phyloP scores from a whole-genome alignment of 192 early-diverging fungal genomes.

The Podila verticillata region DNA sequence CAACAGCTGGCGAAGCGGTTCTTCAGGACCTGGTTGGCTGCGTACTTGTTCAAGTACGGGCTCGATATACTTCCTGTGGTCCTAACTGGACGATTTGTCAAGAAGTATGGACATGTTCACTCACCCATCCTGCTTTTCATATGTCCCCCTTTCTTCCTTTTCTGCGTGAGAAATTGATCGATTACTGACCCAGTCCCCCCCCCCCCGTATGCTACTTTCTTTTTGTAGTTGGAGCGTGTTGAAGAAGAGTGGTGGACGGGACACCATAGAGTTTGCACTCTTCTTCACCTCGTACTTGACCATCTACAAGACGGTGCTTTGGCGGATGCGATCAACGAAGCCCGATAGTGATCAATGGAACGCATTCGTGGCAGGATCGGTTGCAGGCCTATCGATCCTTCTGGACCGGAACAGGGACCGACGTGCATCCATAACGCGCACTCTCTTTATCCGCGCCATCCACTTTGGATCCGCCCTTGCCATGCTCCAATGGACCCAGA shows the following conservation, averaged over 20 bases:
- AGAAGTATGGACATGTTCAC: too few relatives aligned
- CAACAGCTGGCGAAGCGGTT: conserved; percentile 70
- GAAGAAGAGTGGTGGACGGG: conserved; percentile 61
- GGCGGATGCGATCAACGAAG: conserved; percentile 62
- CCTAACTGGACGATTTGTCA: conserved; percentile 63
- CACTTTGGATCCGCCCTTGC: conserved; percentile 70
- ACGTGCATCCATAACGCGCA: conserved; percentile 68
- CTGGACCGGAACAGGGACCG: conserved; percentile 68
- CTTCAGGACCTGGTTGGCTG: conserved; percentile 67
- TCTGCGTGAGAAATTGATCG: background rate
- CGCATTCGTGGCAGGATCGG: conserved; percentile 69
- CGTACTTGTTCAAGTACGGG: conserved; percentile 67
- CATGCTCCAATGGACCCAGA: conserved; percentile 64
- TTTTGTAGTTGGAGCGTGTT: conserved; percentile 47
- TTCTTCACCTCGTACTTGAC: conserved; percentile 72
- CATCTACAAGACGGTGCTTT: conserved; percentile 71
- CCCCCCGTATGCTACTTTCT: background rate
- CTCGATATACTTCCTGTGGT: conserved; percentile 62
- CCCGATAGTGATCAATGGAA: conserved; percentile 61
- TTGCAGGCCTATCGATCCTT: conserved; percentile 67
- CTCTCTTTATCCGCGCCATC: conserved; percentile 67
- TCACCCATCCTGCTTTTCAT: too few relatives aligned
- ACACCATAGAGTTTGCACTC: conserved; percentile 70
- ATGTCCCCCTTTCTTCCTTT: background rate
- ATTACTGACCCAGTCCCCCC: background rate